Conservation (phyloP, 2,329 filamentous ascomycete species). For the Cucurbitaria berberidis region DNA sequence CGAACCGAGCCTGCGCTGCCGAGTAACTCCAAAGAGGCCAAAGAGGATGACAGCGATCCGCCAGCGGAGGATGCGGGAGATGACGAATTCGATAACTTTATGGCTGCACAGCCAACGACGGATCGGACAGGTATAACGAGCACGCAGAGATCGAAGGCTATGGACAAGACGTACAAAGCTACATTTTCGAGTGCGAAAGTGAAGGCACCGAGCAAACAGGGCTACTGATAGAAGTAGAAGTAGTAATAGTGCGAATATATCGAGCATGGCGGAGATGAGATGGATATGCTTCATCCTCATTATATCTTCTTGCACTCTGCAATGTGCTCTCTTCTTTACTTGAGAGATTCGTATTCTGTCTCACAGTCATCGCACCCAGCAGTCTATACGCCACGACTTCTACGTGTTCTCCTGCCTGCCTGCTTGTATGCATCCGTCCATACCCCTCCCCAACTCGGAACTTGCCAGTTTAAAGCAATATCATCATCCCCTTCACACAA, state of each 20-base stretch:
- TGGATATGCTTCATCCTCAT: no score
- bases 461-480: no score
- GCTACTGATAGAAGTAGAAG: constrained; percentile 4
- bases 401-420: no score
- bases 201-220: constrained; percentile 26
- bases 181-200: constrained; percentile 43
- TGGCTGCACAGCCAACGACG: constrained; percentile 86
- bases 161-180: constrained; percentile 37
- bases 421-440: no score
- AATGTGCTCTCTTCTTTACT: not conserved
- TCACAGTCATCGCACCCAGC: no score
- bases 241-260: not conserved
- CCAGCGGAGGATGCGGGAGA: constrained; percentile 66
- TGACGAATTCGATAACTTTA: constrained; percentile 89
- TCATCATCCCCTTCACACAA: no score
- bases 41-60: constrained; percentile 73
- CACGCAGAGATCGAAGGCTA: constrained; percentile 60
- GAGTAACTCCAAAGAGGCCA: constrained; percentile 48
- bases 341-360: no score
- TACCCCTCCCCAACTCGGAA: no score
- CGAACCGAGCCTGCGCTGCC: constrained; percentile 56
- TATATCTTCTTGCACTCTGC: no score
- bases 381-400: no score
- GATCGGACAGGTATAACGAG: constrained; percentile 78
- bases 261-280: not conserved